These are phyloP conservation scores for Xerocomus amazonicus DNA, from an alignment of 1,284 basidiomycete genomes.

Conservation along the genomic window DNA sequence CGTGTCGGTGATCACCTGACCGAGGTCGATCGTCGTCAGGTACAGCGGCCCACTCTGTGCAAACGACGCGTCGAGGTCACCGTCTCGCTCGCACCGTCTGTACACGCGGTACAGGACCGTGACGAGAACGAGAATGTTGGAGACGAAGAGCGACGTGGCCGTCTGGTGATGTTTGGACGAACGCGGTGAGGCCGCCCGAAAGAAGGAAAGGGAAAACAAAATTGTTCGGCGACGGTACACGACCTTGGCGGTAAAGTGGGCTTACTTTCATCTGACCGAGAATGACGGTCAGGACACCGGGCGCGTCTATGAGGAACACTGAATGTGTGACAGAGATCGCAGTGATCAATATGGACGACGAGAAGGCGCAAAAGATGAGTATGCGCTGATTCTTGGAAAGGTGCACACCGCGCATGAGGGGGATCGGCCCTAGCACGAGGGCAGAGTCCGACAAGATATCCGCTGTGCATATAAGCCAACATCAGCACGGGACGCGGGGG, in stretches of 20 bases:
- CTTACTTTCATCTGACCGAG: constrained; percentile 6
- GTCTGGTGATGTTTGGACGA: constrained; percentile 1
- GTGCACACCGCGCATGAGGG: constrained; percentile 4
- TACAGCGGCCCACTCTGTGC: neutral
- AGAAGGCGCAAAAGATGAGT: constrained; percentile 7
- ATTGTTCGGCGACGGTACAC: too few species aligned
- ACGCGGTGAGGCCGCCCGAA: neutral
- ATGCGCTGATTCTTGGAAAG: constrained; percentile 7
- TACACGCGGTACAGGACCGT: constrained; percentile 9
- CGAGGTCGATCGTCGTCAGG: constrained; percentile 1
- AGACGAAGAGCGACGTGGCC: constrained; percentile 10
- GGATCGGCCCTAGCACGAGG: constrained; percentile 4
- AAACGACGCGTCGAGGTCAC: constrained; percentile 3
- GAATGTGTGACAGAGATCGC: constrained; percentile 6
- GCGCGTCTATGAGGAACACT: neutral
- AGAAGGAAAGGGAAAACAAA: neutral
- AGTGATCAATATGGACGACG: constrained; percentile 7
- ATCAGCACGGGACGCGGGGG: too few species aligned
- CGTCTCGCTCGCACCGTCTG: neutral
- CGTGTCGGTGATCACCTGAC: neutral
- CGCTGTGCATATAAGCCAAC: constrained; percentile 1
- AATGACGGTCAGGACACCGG: neutral
- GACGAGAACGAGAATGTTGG: constrained; percentile 12
- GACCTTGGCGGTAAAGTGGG: too few species aligned
- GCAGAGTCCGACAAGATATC: constrained; percentile 1